Base-by-base conservation (phyloP, 176 grass and related monocot genomes). In the Phragmites australis region DNA sequence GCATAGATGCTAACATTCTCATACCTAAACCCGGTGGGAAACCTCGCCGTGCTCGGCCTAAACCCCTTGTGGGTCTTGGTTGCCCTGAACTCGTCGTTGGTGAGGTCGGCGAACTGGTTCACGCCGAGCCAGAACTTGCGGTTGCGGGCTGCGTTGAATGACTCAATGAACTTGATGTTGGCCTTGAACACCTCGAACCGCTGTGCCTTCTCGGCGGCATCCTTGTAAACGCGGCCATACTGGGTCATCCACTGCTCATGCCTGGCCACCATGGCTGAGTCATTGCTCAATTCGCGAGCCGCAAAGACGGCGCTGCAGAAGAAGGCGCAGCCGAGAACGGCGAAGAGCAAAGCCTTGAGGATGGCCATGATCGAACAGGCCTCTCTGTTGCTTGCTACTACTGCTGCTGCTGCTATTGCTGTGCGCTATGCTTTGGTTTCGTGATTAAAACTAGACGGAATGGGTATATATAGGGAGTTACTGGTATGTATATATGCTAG, bases 31-130 rank as follows among this genome's bases (percentile, higher is more conserved):
- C 51, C 40, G 0, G 65, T 29, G 9, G 23, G 39, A 1, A 42
- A 6, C 23, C 53, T 68, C 48, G 44, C 6, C 2, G 17, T 1
- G 57, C 75, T 44, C 2, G 39, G 66, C 11, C 48, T 81, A 26
- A 70, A 71, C 12, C 79, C 79, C 57, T 63, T 77, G 43, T 77
- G 48, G 3, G 52, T 81, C 41, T 81, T 70, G 18, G 26, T n/a
- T 0, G 66, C 18, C 12, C 18, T 70, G 41, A 70, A 81, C 53
- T 81, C 79, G 0, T 43, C 40, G 4, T 34, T 58, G 39, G 65
- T 81, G 52, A 81, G 78, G 17, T 81, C 78, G 0, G 78, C 41
- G 3, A 81, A 81, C 17, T 57, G 40, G 65, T 70, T 81, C 25
- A 69, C 4, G 11, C 51, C 52, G 11, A 81, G 79, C 65, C 41